These are phyloP conservation scores for Auricularia sp. DNA, from an alignment of 768 basidiomycete species.

Conservation along the genomic window DNA sequence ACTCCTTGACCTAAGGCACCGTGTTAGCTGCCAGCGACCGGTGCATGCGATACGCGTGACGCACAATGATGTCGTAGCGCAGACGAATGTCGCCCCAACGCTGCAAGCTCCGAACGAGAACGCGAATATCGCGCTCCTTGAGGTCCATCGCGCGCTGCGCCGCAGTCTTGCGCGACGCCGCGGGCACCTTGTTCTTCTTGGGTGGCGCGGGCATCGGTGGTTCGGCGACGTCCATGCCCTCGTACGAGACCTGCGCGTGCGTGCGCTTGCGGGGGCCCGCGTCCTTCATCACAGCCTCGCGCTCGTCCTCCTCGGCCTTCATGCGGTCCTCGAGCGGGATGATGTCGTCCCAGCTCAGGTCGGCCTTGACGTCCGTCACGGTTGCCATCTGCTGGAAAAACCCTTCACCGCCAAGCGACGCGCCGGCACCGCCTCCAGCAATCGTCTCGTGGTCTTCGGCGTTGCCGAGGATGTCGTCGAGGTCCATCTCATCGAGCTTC, in stretches of 20 bases:
- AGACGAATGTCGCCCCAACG: conserved; percentile 96
- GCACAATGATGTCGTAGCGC: conserved; percentile 87
- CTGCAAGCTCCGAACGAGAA: conserved; percentile 87
- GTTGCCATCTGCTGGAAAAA: conserved; percentile 93
- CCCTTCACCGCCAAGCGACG: conserved; percentile 94
- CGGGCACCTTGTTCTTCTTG: conserved; percentile 66
- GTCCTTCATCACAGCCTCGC: conserved; percentile 63
- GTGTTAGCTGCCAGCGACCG: conserved; percentile 1
- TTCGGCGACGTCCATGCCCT: conserved; percentile 87
- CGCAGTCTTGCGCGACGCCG: conserved; percentile 75
- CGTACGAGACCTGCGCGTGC: conserved; percentile 80
- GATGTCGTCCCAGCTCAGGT: conserved; percentile 99
- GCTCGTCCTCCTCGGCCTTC: conserved; percentile 73
- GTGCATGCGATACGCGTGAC: conserved; percentile 21
- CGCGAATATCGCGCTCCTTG: conserved; percentile 94
- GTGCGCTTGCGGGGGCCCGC: conserved; percentile 66
- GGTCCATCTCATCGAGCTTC: conserved; percentile 97
- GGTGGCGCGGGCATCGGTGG: conserved; percentile 47
- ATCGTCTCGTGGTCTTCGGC: conserved; percentile 97
- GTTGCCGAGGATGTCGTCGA: conserved; percentile 93
- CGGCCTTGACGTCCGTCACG: conserved; percentile 96
- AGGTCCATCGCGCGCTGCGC: conserved; percentile 93
- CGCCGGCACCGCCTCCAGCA: conserved; percentile 57
- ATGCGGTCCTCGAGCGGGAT: conserved; percentile 89
- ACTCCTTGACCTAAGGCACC: conserved; percentile 59